Percentiles rank a stretch among this genome's conserved stretches.
Conservation (phyloP, 2,329 filamentous ascomycete genomes). For the Uncinocarpus reesii region DNA sequence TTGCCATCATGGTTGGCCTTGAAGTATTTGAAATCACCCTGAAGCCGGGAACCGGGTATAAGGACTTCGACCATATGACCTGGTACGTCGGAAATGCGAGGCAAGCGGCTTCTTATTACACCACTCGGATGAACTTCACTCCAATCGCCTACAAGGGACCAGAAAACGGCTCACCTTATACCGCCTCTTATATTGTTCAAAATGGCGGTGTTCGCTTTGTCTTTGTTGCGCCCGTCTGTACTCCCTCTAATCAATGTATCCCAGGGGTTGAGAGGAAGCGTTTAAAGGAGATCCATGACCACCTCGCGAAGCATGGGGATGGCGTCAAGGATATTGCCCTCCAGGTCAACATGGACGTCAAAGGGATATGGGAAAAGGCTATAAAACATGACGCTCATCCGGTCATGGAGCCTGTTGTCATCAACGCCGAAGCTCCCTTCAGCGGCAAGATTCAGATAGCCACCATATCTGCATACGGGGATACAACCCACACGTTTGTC, state of each 20-base stretch:
- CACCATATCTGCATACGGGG: slow-evolving; percentile 73
- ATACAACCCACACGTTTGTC: slow-evolving; percentile 81
- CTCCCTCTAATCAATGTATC: slow-evolving; percentile 22
- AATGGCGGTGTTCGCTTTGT: slow-evolving; percentile 72
- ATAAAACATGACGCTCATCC: slow-evolving; percentile 56
- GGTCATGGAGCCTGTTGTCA: slow-evolving; percentile 50
- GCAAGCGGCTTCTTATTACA: slow-evolving; percentile 79
- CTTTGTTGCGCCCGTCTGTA: slow-evolving; percentile 68
- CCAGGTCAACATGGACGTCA: slow-evolving; percentile 65
- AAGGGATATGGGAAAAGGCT: slow-evolving; percentile 61
- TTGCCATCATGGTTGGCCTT: background rate
- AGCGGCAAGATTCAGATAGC: slow-evolving; percentile 58
- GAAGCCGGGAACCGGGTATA: slow-evolving; percentile 19
- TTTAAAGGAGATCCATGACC: slow-evolving; percentile 62
- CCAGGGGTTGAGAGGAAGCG: slow-evolving; percentile 49
- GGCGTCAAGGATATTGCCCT: slow-evolving; percentile 89
- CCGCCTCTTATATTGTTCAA: slow-evolving; percentile 69
- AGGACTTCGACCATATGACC: slow-evolving; percentile 74
- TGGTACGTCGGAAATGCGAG: slow-evolving; percentile 95
- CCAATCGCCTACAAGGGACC: slow-evolving; percentile 71
- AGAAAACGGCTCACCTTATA: slow-evolving; percentile 69
- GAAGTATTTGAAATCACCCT: slow-evolving; percentile 16
- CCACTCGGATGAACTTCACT: slow-evolving; percentile 69
- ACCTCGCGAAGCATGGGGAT: slow-evolving; percentile 75
- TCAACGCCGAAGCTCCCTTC: slow-evolving; percentile 42